Evolutionary conservation across 1,284 basidiomycete species (phyloP), one percentile per base, ranked within the genome.

Genomic region (Malassezia nana): DNA sequence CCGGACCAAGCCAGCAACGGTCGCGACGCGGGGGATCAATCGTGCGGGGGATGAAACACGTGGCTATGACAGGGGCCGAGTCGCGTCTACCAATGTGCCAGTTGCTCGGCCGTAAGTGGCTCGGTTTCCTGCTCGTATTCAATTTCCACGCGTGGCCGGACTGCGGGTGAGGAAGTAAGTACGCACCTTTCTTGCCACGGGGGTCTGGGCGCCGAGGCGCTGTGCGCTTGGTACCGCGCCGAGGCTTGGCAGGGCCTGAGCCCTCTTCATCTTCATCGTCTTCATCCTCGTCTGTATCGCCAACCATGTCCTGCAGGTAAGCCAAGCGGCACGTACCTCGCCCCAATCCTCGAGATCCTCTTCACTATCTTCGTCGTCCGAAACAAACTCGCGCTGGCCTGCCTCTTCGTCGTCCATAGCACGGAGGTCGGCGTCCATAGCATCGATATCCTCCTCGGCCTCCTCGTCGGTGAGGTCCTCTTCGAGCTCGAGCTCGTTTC

Each of bases 91-190:
- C 71, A 74, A 16, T 64, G 57, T 42, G 74, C 47, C 33, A 75
- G 38, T 39, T 73, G 52, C 32, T 75, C 55, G 53, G 77, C 75
- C 30, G 77, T 76, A 45, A 79, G 72, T n/a, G 79, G 79, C 75
- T 89, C 88, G 70, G 87, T 81, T 77, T 94, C 87, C 64, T 84
- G 81, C 72, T 91, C 91, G 82, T 94, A 92, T 76, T 95, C 91
- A 75, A 95, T 84, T 48, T 73, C 70, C 74, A 96, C 84, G 62
- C 84, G 81, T 7, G 89, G 84, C 22, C 83, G 85, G 60, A 56
- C 64, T 48, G 48, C 25, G 6, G 16, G n/a, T 35, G 28, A 48
- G 26, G 25, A 13, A n/a, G 41, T 46, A 55, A 29, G 6, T 15
- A 24, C 26, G 18, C 16, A 33, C 30, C 43, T 20, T 15, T 47